These are phyloP conservation scores for Aspergillus eucalypticola DNA, from an alignment of 2,329 filamentous ascomycete species.

Conservation along the genomic window DNA sequence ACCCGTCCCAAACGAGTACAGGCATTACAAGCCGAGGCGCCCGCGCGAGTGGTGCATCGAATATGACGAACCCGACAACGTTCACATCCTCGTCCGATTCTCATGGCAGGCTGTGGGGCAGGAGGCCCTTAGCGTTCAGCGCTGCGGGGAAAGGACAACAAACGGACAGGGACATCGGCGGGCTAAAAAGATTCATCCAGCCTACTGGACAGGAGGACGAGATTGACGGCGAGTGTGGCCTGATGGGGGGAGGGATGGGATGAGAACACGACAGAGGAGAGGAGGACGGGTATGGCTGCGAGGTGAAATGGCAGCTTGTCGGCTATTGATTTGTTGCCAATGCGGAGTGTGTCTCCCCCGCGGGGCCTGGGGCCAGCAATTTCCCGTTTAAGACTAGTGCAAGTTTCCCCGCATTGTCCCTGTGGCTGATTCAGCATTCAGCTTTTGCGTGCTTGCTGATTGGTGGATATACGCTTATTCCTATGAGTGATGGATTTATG, in stretches of 20 bases:
- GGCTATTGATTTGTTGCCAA: slow-evolving; percentile 2
- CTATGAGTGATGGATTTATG: too few species aligned
- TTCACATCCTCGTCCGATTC: slow-evolving; percentile 37
- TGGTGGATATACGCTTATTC: too few species aligned
- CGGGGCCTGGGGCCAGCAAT: not conserved
- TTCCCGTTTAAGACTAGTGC: not conserved
- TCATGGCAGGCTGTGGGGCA: slow-evolving; percentile 26
- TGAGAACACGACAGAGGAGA: not conserved
- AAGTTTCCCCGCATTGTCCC: not conserved
- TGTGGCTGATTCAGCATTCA: too few species aligned
- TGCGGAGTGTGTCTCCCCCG: not conserved
- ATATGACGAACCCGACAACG: slow-evolving; percentile 40
- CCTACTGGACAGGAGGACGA: not conserved
- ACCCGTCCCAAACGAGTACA: slow-evolving; percentile 31
- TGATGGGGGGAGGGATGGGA: not conserved
- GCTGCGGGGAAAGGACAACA: slow-evolving; percentile 7
- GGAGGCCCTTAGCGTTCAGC: slow-evolving; percentile 13
- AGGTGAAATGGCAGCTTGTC: slow-evolving; percentile 3
- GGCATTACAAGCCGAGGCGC: slow-evolving; percentile 31
- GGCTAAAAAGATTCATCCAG: slow-evolving; percentile 3
- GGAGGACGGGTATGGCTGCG: not conserved
- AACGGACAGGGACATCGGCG: slow-evolving; percentile 14
- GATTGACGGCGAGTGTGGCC: not conserved
- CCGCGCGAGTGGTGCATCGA: slow-evolving; percentile 31
- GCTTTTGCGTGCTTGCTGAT: too few species aligned